Evolutionary conservation across 495 filamentous ascomycete species (phyloP).

Genomic region (Trichoderma virens): DNA sequence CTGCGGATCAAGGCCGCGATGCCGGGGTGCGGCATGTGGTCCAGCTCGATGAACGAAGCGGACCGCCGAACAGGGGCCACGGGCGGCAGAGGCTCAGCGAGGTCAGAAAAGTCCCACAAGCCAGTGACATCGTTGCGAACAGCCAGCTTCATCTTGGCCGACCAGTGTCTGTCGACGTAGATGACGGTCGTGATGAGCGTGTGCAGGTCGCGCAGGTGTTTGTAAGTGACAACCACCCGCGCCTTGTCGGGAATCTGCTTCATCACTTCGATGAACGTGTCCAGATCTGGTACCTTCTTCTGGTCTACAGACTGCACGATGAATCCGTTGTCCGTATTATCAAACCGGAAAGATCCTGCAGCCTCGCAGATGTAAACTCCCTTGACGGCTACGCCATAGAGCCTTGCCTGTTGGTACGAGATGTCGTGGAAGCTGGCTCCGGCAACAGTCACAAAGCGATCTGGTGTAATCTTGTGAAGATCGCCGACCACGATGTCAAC

Average conservation of each 20-base stretch:
- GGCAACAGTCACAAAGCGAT: conserved; percentile 88
- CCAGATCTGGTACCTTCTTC: conserved; percentile 75
- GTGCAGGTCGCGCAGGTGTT: conserved; percentile 90
- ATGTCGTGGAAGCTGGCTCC: conserved; percentile 91
- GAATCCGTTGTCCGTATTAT: conserved; percentile 86
- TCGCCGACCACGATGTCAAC: conserved; percentile 82
- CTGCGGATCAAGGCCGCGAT: conserved; percentile 87
- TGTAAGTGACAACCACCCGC: conserved; percentile 87
- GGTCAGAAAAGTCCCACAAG: conserved; percentile 87
- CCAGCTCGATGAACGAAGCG: conserved; percentile 83
- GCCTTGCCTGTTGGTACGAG: conserved; percentile 90
- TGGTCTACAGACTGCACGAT: conserved; percentile 84
- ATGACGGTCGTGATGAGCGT: conserved; percentile 89
- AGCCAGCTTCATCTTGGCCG: conserved; percentile 84
- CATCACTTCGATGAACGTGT: conserved; percentile 88
- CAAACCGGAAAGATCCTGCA: conserved; percentile 88
- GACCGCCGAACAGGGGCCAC: conserved; percentile 60
- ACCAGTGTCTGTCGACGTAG: conserved; percentile 92
- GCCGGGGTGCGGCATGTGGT: conserved; percentile 80
- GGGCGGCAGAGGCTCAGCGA: conserved; percentile 71
- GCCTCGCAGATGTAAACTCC: conserved; percentile 95
- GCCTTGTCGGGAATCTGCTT: conserved; percentile 81
- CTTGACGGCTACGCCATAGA: conserved; percentile 85
- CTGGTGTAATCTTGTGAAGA: conserved; percentile 88
- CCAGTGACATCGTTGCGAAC: conserved; percentile 86